These are phyloP conservation scores for Naematelia encephala DNA, from an alignment of 768 basidiomycete species.

Conservation along the genomic window DNA sequence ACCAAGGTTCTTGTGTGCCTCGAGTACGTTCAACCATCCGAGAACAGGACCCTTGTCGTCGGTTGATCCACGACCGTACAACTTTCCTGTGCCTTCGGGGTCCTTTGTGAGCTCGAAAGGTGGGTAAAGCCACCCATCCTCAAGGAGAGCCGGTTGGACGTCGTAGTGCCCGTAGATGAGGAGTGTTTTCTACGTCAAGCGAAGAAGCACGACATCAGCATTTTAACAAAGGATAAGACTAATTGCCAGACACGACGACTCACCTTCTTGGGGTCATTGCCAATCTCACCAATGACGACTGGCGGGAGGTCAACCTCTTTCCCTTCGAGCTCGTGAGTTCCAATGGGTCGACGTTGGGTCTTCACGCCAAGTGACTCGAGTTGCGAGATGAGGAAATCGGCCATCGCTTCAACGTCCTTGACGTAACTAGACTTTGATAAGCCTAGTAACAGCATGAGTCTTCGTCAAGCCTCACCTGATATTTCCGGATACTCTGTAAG, in stretches of 20 bases:
- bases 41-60: conserved; percentile 89
- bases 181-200: conserved; percentile 65
- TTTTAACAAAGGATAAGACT: conserved; percentile 2
- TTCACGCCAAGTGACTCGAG: conserved; percentile 74
- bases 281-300: conserved; percentile 74
- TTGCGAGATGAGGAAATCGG: conserved; percentile 69
- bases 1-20: conserved; percentile 68
- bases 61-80: conserved; percentile 81
- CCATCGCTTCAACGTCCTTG: conserved; percentile 79
- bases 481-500: conserved; percentile 49
- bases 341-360: conserved; percentile 71
- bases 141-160: conserved; percentile 69
- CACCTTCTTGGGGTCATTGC: conserved; percentile 72
- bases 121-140: conserved; percentile 83
- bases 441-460: background rate
- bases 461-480: conserved; percentile 52
- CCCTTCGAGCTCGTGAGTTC: conserved; percentile 69
- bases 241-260: conserved; percentile 8
- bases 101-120: conserved; percentile 70
- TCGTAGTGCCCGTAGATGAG: conserved; percentile 93
- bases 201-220: conserved; percentile 17
- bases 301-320: conserved; percentile 73
- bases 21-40: conserved; percentile 84
- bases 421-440: conserved; percentile 55
- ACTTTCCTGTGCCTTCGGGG: conserved; percentile 56